Conservation (phyloP, 176 grass and related monocot genomes). For the Oryza rufipogon region DNA sequence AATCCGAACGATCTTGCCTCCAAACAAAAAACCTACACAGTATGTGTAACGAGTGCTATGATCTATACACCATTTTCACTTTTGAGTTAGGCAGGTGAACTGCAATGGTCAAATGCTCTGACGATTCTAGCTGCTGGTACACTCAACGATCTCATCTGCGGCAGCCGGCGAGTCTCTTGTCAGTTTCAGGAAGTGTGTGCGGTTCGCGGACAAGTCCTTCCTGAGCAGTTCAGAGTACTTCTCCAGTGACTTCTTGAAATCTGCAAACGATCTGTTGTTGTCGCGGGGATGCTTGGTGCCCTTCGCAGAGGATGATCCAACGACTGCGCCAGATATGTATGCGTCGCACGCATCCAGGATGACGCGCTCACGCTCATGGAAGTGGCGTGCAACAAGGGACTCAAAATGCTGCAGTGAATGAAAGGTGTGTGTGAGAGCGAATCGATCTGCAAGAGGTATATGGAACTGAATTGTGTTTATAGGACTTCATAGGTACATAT, state of each 20-base stretch:
- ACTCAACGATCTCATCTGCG: constrained; percentile 35
- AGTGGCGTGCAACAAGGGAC: constrained; percentile 50
- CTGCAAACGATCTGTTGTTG: constrained; percentile 53
- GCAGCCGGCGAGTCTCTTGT: background rate
- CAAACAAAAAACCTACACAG: background rate
- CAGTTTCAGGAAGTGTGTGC: constrained; percentile 19
- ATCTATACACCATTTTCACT: constrained; percentile 17
- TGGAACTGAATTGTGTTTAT: background rate
- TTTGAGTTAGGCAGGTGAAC: constrained; percentile 9
- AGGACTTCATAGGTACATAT: background rate
- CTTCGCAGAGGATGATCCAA: constrained; percentile 45
- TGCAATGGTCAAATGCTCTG: constrained; percentile 26
- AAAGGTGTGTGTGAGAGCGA: constrained; percentile 6
- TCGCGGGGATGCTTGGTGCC: constrained; percentile 1
- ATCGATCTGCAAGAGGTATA: background rate
- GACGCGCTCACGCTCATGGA: constrained; percentile 27
- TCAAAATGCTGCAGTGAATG: constrained; percentile 60
- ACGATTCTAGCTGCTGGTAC: constrained; percentile 25
- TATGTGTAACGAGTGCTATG: background rate
- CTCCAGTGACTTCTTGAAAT: constrained; percentile 51
- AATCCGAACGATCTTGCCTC: background rate
- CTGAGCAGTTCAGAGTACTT: constrained; percentile 43
- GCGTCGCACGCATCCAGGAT: constrained; percentile 53
- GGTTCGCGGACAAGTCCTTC: constrained; percentile 49
- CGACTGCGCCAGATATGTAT: constrained; percentile 53